Percentiles rank a stretch among this genome's conserved stretches.
These are phyloP conservation scores for Pseudonitzschia delicatissima DNA, from an alignment of 108 stramenopile genomes.

Conservation along the genomic window DNA sequence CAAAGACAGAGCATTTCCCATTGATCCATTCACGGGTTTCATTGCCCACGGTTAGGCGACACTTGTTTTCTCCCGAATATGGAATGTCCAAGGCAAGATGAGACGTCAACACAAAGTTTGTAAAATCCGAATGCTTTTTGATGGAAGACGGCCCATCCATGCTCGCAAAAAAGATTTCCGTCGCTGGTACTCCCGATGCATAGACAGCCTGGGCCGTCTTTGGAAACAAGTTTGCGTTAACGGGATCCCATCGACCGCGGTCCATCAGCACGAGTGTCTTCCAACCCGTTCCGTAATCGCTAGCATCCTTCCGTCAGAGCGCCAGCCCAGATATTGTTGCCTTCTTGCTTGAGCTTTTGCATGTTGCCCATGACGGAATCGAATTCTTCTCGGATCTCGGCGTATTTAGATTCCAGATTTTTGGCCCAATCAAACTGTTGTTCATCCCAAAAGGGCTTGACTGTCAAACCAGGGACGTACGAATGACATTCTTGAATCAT, in stretches of 20 bases:
- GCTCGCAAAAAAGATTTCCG: conserved; percentile 89
- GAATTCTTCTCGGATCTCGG: conserved; percentile 78
- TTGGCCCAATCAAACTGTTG: conserved; percentile 59
- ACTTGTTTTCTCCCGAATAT: conserved; percentile 69
- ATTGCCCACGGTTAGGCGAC: conserved; percentile 77
- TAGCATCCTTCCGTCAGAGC: conserved; percentile 78
- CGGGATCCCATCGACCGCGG: conserved; percentile 89
- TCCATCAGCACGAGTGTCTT: conserved; percentile 87
- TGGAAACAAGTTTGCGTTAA: conserved; percentile 80
- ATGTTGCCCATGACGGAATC: conserved; percentile 43
- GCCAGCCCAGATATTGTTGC: conserved; percentile 87
- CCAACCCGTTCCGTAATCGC: conserved; percentile 83
- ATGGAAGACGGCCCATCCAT: conserved; percentile 70
- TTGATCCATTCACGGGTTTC: conserved; percentile 79
- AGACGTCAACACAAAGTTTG: conserved; percentile 90
- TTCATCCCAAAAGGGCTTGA: conserved; percentile 66
- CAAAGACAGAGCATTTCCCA: conserved; percentile 78
- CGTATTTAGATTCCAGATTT: conserved; percentile 50
- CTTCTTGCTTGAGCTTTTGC: conserved; percentile 47
- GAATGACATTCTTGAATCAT: conserved; percentile 77
- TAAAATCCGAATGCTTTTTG: conserved; percentile 62
- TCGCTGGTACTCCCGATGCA: conserved; percentile 67
- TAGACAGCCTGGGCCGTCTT: conserved; percentile 64
- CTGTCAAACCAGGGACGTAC: conserved; percentile 70
- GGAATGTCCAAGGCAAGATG: conserved; percentile 88